Conservation (phyloP, 139 green algal species). For the Volvox africanus region DNA sequence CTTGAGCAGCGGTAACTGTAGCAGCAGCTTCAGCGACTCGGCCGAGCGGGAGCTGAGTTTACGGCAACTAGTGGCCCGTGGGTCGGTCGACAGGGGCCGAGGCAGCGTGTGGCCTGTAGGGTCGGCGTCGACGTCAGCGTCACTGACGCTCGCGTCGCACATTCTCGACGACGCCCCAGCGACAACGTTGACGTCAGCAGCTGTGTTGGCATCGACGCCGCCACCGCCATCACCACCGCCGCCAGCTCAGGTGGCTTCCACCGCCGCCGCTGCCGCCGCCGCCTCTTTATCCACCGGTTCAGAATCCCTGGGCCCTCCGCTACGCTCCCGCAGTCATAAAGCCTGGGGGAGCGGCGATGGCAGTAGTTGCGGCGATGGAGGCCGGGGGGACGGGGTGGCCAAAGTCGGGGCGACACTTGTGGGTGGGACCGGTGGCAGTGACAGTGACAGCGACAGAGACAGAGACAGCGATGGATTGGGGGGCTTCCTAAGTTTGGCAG, state of each 20-base stretch:
- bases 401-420: neutral
- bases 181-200: neutral
- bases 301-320: too few relatives aligned
- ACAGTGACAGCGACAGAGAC: neutral
- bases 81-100: neutral
- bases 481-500: neutral
- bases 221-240: neutral
- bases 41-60: slow-evolving; percentile 1
- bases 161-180: neutral
- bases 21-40: neutral
- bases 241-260: neutral
- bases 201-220: neutral
- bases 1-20: neutral
- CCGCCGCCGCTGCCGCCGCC: neutral
- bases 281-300: too few relatives aligned
- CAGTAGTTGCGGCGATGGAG: neutral
- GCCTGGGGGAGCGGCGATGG: neutral
- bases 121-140: neutral
- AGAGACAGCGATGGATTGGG: neutral
- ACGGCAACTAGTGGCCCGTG: neutral
- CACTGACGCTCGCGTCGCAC: neutral
- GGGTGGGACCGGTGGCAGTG: neutral
- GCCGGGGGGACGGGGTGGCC: neutral
- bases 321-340: too few relatives aligned
- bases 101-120: neutral